Evolutionary conservation across 2,329 filamentous ascomycete species (phyloP).

Genomic region (Botrytis fragariae): DNA sequence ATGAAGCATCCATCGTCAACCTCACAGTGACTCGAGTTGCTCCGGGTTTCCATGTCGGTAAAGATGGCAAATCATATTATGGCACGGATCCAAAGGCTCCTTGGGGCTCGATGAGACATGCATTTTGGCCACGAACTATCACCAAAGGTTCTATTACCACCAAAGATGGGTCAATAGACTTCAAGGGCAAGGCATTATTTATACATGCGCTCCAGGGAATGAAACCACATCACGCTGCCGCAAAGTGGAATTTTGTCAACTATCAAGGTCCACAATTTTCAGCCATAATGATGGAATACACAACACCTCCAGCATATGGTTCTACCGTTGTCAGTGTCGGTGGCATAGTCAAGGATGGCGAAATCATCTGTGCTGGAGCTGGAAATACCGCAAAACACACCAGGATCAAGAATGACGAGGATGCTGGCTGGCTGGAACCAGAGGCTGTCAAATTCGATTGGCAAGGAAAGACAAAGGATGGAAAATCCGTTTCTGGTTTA

Average conservation of each 20-base stretch:
- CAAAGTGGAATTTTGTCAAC: slow-evolving; percentile 88
- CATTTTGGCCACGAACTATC: slow-evolving; percentile 87
- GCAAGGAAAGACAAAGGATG: slow-evolving; percentile 74
- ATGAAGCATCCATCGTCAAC: slow-evolving; percentile 79
- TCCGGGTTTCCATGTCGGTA: slow-evolving; percentile 82
- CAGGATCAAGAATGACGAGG: slow-evolving; percentile 65
- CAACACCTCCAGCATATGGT: slow-evolving; percentile 89
- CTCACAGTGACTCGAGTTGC: slow-evolving; percentile 72
- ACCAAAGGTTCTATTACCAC: slow-evolving; percentile 83
- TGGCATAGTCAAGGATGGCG: slow-evolving; percentile 74
- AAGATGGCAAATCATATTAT: slow-evolving; percentile 78
- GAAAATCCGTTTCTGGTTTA: slow-evolving; percentile 66
- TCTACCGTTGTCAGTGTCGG: slow-evolving; percentile 80
- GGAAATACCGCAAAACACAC: slow-evolving; percentile 67
- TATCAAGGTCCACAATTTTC: slow-evolving; percentile 88
- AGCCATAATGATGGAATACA: slow-evolving; percentile 93
- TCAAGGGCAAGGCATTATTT: slow-evolving; percentile 77
- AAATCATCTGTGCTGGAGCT: slow-evolving; percentile 72
- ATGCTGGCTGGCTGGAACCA: slow-evolving; percentile 88
- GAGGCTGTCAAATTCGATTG: slow-evolving; percentile 72
- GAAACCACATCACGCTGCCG: slow-evolving; percentile 96
- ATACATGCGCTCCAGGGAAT: slow-evolving; percentile 90
- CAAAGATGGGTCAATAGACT: slow-evolving; percentile 74
- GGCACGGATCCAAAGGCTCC: slow-evolving; percentile 83
- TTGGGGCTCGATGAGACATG: slow-evolving; percentile 90